Conservation (phyloP, 331 rosid species). For the Saraca asoca region DNA sequence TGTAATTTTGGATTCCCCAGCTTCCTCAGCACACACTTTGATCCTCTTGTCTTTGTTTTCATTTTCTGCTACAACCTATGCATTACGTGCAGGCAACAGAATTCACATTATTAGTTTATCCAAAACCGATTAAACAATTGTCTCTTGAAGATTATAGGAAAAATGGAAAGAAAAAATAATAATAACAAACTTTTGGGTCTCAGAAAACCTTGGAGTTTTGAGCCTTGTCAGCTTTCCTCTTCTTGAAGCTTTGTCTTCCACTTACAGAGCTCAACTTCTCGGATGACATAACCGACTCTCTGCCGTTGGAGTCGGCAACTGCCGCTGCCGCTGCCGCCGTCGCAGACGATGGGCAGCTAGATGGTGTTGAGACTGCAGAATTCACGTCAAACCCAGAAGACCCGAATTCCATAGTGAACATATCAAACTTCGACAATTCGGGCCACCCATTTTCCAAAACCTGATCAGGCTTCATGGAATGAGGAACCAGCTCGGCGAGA, state of each 20-base stretch:
- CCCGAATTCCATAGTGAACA: no score
- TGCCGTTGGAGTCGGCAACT: constrained; percentile 25
- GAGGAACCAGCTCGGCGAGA: constrained; percentile 41
- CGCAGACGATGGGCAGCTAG: constrained; percentile 54
- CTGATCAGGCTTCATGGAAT: constrained; percentile 53
- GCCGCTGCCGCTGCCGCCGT: neutral
- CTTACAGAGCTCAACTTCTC: constrained; percentile 40
- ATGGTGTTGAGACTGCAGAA: constrained; percentile 54
- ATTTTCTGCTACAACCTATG: constrained; percentile 56
- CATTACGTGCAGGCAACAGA: neutral
- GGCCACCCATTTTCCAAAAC: constrained; percentile 46
- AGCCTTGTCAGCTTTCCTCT: constrained; percentile 59
- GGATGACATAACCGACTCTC: constrained; percentile 11
- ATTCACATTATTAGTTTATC: neutral
- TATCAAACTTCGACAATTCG: constrained; percentile 17
- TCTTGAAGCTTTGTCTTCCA: constrained; percentile 51
- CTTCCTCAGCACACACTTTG: constrained; percentile 58
- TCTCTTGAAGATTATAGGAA: no score
- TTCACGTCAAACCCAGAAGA: constrained; percentile 35
- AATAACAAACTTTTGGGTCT: no score
- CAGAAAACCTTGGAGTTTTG: constrained; percentile 48
- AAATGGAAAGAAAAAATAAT: no score
- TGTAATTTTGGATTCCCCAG: constrained; percentile 63
- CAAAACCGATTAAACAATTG: no score
- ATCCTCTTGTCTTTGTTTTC: constrained; percentile 55